A percentile compares a stretch with the other conserved stretches of the same genome.
Evolutionary conservation across 164 flowering plant genomes (phyloP).

Genomic region (Sedum album): DNA sequence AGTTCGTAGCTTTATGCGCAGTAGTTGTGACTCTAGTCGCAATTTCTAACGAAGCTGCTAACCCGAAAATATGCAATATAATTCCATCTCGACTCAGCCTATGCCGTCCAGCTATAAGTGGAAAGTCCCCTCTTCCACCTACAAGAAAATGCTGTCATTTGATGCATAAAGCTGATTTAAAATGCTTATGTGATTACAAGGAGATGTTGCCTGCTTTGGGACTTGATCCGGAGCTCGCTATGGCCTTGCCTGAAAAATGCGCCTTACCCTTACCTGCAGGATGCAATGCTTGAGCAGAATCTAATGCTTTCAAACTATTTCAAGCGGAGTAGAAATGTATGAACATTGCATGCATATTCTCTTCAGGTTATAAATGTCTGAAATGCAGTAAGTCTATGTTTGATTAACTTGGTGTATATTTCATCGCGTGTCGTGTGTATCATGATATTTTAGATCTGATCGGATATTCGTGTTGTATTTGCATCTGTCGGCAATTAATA

Average conservation of each 20-base stretch:
- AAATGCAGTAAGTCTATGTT: too few species aligned
- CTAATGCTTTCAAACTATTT: too few species aligned
- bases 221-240: constrained; percentile 35
- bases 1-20: not conserved
- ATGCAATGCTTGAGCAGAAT: not conserved
- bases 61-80: constrained; percentile 33
- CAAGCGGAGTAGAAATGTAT: too few species aligned
- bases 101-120: constrained; percentile 42
- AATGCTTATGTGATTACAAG: too few species aligned
- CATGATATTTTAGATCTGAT: too few species aligned
- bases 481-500: not conserved
- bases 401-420: too few species aligned
- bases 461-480: not conserved
- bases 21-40: not conserved
- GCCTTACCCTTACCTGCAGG: not conserved
- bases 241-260: constrained; percentile 29
- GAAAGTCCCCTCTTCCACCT: not conserved
- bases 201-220: too few species aligned
- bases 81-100: constrained; percentile 25
- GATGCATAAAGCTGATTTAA: not conserved
- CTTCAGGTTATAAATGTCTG: not conserved
- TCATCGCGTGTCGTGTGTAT: too few species aligned
- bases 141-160: not conserved
- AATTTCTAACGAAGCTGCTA: constrained; percentile 15
- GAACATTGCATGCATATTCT: not conserved